Conservation (phyloP, 1,284 basidiomycete genomes). For the Ceratobasidium sp. region DNA sequence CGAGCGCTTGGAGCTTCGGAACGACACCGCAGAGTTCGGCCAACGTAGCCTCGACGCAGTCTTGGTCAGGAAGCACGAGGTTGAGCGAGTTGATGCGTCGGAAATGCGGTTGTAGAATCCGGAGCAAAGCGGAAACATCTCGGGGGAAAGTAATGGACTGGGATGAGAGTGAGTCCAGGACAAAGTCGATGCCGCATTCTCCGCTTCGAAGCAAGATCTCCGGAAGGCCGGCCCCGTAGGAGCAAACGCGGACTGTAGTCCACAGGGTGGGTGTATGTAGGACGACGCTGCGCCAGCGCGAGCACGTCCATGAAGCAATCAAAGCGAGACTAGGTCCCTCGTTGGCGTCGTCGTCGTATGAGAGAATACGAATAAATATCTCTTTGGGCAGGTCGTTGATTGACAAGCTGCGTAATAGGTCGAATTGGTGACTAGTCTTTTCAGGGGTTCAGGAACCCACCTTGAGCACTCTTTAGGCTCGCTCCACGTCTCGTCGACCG, state of each 20-base stretch:
- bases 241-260: conserved; percentile 22
- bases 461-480: background rate
- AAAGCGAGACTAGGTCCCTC: conserved; percentile 36
- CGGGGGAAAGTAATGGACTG: conserved; percentile 37
- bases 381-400: conserved; percentile 40
- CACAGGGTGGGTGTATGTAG: conserved; percentile 37
- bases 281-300: conserved; percentile 37
- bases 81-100: conserved; percentile 29
- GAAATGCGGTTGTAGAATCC: conserved; percentile 24
- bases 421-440: background rate
- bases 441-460: background rate
- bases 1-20: conserved; percentile 35
- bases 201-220: conserved; percentile 33
- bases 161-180: conserved; percentile 27
- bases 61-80: conserved; percentile 33
- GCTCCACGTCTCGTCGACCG: background rate
- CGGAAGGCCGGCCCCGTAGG: conserved; percentile 29
- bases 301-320: conserved; percentile 39
- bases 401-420: background rate
- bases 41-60: conserved; percentile 32
- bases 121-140: conserved; percentile 35
- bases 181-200: conserved; percentile 31
- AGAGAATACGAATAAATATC: conserved; percentile 38
- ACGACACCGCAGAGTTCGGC: conserved; percentile 22
- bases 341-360: conserved; percentile 29